Percentiles rank a stretch among this genome's conserved stretches.
Conservation (phyloP, 768 basidiomycete species). For the Mycena galericulata region DNA sequence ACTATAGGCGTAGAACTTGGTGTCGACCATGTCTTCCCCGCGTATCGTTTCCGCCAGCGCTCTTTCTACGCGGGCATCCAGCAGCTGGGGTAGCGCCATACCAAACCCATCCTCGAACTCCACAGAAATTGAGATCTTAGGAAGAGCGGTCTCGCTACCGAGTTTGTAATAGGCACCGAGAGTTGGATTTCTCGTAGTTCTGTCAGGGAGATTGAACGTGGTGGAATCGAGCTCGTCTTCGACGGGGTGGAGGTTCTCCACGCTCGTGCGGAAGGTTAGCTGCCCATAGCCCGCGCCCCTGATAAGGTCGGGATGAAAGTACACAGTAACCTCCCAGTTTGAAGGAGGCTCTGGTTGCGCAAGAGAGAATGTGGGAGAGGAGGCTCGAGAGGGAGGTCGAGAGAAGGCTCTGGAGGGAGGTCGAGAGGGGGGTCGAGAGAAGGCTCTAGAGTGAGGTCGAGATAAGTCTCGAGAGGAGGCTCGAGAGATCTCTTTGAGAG, state of each 20-base stretch:
- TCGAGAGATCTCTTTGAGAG: neutral
- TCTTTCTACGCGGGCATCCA: conserved; percentile 2
- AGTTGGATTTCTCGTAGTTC: neutral
- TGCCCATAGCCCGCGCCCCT: conserved; percentile 4
- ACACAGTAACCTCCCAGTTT: conserved; percentile 11
- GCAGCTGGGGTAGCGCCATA: conserved; percentile 1
- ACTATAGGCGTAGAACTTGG: conserved; percentile 33
- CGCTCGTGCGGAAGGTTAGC: neutral
- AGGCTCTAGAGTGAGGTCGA: too few relatives aligned
- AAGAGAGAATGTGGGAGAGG: neutral
- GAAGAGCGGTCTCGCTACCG: neutral
- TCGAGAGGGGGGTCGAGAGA: too few relatives aligned
- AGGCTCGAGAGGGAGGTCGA: neutral
- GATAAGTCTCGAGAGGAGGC: too few relatives aligned
- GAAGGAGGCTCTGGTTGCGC: neutral
- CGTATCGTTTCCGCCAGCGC: conserved; percentile 19
- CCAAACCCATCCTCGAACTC: neutral
- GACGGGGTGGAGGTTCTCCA: neutral
- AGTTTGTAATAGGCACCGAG: neutral
- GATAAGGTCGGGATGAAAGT: conserved; percentile 22
- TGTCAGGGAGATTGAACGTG: neutral
- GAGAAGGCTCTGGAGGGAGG: too few relatives aligned
- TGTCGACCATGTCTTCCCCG: conserved; percentile 19
- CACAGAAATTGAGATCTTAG: conserved; percentile 12
- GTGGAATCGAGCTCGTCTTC: neutral